phyloP scores from a whole-genome alignment of 2,329 filamentous ascomycete genomes.

The Dothistroma septosporum region DNA sequence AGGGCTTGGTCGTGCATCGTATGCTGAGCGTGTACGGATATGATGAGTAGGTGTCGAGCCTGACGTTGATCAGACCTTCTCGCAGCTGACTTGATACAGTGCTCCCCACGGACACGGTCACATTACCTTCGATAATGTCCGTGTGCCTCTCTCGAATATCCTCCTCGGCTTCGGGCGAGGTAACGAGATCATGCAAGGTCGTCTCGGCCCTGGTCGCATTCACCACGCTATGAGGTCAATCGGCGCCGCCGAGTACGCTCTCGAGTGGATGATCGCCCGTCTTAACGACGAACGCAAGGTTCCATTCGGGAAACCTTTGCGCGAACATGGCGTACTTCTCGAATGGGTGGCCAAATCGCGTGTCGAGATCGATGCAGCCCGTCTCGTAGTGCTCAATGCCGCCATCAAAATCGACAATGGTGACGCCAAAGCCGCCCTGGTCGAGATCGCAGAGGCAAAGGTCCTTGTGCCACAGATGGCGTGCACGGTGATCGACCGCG shows the following conservation, averaged over 20 bases:
- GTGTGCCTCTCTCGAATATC: conserved; percentile 75
- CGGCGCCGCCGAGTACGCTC: conserved; percentile 79
- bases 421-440: conserved; percentile 81
- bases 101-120: conserved; percentile 98
- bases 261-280: conserved; percentile 91
- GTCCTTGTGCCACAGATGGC: conserved; percentile 82
- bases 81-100: conserved; percentile 9
- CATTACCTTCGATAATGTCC: conserved; percentile 81
- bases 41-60: conserved; percentile 58
- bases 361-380: conserved; percentile 87
- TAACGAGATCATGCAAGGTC: conserved; percentile 97
- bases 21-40: conserved; percentile 95
- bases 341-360: conserved; percentile 91
- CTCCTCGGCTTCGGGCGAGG: conserved; percentile 88
- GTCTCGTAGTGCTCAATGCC: conserved; percentile 86
- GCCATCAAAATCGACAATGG: conserved; percentile 88
- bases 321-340: conserved; percentile 86
- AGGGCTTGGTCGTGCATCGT: conserved; percentile 83
- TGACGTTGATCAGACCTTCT: background rate
- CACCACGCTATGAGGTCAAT: conserved; percentile 97
- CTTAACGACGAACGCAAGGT: conserved; percentile 89
- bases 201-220: conserved; percentile 90
- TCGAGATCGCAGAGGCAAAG: conserved; percentile 93
- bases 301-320: conserved; percentile 81
- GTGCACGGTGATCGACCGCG: conserved; percentile 85